A percentile compares a stretch with the other conserved stretches of the same genome.
Conservation (phyloP, 495 filamentous ascomycete species). For the Podospora comata region DNA sequence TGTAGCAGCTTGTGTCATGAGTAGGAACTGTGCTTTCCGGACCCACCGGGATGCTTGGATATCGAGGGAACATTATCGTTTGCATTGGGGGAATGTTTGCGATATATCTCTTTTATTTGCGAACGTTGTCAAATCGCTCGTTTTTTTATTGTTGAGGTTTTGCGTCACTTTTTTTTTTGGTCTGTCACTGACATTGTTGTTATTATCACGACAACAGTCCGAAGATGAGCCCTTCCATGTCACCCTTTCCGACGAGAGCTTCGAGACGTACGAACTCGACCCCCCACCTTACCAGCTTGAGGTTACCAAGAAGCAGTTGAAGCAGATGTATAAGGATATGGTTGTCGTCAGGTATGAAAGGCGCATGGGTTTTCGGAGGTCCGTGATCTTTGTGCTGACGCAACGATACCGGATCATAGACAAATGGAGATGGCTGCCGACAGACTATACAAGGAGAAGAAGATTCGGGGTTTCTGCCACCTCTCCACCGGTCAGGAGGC, state of each 20-base stretch:
- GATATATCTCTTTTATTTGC: conserved; percentile 3
- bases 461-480: conserved; percentile 99
- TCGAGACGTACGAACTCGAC: conserved; percentile 99
- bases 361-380: neutral
- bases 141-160: neutral
- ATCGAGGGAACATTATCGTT: neutral
- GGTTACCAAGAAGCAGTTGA: conserved; percentile 94
- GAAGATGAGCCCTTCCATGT: conserved; percentile 94
- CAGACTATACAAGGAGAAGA: conserved; percentile 98
- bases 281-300: conserved; percentile 86
- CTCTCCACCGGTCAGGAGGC: conserved; percentile 97
- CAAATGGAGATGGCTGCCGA: conserved; percentile 99
- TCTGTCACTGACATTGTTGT: conserved; percentile 8
- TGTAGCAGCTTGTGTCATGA: conserved; percentile 2
- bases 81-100: neutral
- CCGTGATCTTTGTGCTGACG: neutral
- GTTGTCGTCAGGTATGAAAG: conserved; percentile 74
- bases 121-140: conserved; percentile 1
- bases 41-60: neutral
- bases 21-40: neutral
- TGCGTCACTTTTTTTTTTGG: neutral
- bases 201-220: conserved; percentile 52
- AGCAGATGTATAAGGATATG: conserved; percentile 99
- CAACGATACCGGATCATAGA: conserved; percentile 43
- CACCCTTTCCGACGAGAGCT: conserved; percentile 91